These are phyloP conservation scores for Cladosporium oxysporum DNA, from an alignment of 2,329 filamentous ascomycete species.

Conservation along the genomic window DNA sequence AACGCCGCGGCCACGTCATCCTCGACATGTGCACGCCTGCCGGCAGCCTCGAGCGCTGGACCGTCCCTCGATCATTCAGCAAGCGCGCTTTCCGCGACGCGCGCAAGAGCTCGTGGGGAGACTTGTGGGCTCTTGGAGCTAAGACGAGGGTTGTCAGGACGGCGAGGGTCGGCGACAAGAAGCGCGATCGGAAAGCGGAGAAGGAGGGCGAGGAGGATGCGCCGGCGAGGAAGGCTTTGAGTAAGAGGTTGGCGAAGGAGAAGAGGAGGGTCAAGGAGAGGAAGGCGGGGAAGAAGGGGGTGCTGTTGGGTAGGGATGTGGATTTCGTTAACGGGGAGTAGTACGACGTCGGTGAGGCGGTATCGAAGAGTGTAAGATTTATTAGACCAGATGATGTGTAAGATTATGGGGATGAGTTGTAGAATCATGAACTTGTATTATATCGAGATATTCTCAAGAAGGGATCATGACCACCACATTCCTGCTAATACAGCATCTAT, in stretches of 20 bases:
- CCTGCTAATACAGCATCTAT: too few species aligned
- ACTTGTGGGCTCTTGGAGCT: slow-evolving; percentile 91
- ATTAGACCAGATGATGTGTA: not conserved
- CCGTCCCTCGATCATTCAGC: slow-evolving; percentile 78
- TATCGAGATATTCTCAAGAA: not conserved
- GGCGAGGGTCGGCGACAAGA: slow-evolving; percentile 45
- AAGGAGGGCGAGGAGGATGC: slow-evolving; percentile 24
- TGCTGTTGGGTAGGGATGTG: slow-evolving; percentile 24
- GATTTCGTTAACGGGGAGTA: not conserved
- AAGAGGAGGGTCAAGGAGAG: slow-evolving; percentile 41
- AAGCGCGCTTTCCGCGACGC: slow-evolving; percentile 87
- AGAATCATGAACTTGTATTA: not conserved
- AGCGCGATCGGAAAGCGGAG: slow-evolving; percentile 20
- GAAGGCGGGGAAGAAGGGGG: slow-evolving; percentile 38
- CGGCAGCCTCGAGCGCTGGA: slow-evolving; percentile 90
- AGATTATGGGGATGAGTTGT: not conserved
- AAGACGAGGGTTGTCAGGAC: slow-evolving; percentile 73
- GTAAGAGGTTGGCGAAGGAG: slow-evolving; percentile 25
- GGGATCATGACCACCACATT: not conserved
- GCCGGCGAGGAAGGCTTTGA: slow-evolving; percentile 20
- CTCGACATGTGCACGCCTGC: slow-evolving; percentile 87
- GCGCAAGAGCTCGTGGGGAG: slow-evolving; percentile 86
- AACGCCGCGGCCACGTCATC: slow-evolving; percentile 83
- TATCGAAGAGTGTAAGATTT: not conserved
- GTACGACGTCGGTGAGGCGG: too few species aligned